Evolutionary conservation across 345 rosid species (phyloP), one percentile per base, ranked within the genome.

Genomic region (Aurinia saxatilis): DNA sequence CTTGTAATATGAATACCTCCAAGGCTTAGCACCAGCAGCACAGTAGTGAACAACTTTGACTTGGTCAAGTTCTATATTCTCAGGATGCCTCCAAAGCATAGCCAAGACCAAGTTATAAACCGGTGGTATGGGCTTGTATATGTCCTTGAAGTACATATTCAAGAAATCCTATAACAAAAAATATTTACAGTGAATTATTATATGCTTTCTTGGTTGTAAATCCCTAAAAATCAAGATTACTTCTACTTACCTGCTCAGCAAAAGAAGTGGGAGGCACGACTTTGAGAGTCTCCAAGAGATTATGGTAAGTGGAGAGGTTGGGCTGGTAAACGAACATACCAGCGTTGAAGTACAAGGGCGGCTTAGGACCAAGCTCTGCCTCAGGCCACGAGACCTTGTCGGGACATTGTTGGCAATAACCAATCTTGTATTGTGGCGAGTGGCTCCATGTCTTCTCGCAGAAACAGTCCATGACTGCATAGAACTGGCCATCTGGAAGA

Each of bases 371-470:
- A 64, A 83, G 46, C 61, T 76, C 66, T 13, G 60, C 53, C 13
- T 60, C 64, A 2, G 84, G 77, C 95, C 91, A 84, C 0, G 71
- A 47, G 5, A 82, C 87, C 57, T 66, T 83, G 5, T 76, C 79
- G 1, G 96, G 95, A 54, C 85, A 78, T 77, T 84, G 91, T 40
- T 87, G 95, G 72, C 95, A 84, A 67, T 87, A 87, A 1, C 91
- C 85, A n/a, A 83, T 76, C 79, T 74, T 66, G 79, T 74, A 68
- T 57, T 83, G 89, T 2, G 79, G 83, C 1, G 80, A 68, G 69
- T 77, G 81, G 47, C 85, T 77, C 95, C 89, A 87, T 0, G 87
- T 87, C 42, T 80, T 74, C 77, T 87, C 95, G 37, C 91, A 87
- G 77, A 82, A 84, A 37, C 91, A 87, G 57, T 85, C 91, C 84